Evolutionary conservation across 495 filamentous ascomycete genomes (phyloP).

Genomic region (Physcia stellaris): DNA sequence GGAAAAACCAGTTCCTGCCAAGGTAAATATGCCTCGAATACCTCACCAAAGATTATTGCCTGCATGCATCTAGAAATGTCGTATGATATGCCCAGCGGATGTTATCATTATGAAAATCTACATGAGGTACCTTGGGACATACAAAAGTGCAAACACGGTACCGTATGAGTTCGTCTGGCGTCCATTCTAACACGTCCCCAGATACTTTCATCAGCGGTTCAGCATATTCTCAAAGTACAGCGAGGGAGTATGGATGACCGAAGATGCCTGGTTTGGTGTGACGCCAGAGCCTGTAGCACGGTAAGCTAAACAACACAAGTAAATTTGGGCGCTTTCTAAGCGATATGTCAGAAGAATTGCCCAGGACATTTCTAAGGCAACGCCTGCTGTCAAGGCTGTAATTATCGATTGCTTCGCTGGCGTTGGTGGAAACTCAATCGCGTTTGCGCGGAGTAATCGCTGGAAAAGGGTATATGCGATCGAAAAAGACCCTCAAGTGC

Average conservation of each 20-base stretch:
- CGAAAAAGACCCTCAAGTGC: slow-evolving; percentile 61
- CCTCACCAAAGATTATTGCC: too few species aligned
- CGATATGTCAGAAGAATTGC: slow-evolving; percentile 53
- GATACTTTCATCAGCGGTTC: slow-evolving; percentile 81
- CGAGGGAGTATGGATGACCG: slow-evolving; percentile 77
- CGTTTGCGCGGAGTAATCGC: slow-evolving; percentile 63
- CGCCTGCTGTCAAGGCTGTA: slow-evolving; percentile 38
- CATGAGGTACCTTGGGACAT: slow-evolving; percentile 59
- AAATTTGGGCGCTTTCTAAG: slow-evolving; percentile 1
- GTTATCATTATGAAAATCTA: slow-evolving; percentile 51
- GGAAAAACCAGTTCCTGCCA: too few species aligned
- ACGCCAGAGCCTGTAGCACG: slow-evolving; percentile 82
- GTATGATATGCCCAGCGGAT: slow-evolving; percentile 30
- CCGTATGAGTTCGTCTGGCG: neutral
- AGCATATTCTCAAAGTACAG: slow-evolving; percentile 72
- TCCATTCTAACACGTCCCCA: slow-evolving; percentile 19
- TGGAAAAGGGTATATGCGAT: slow-evolving; percentile 79
- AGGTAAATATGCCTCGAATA: too few species aligned
- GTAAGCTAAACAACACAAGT: slow-evolving; percentile 30
- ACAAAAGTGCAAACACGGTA: slow-evolving; percentile 46
- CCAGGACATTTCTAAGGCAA: slow-evolving; percentile 43
- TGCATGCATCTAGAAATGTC: too few species aligned
- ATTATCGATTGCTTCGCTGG: slow-evolving; percentile 84
- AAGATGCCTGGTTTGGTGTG: slow-evolving; percentile 89
- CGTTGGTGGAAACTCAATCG: slow-evolving; percentile 89